A percentile compares a stretch with the other conserved stretches of the same genome.
Evolutionary conservation across 2,329 filamentous ascomycete genomes (phyloP).

Genomic region (Verticillium nonalfalfae): DNA sequence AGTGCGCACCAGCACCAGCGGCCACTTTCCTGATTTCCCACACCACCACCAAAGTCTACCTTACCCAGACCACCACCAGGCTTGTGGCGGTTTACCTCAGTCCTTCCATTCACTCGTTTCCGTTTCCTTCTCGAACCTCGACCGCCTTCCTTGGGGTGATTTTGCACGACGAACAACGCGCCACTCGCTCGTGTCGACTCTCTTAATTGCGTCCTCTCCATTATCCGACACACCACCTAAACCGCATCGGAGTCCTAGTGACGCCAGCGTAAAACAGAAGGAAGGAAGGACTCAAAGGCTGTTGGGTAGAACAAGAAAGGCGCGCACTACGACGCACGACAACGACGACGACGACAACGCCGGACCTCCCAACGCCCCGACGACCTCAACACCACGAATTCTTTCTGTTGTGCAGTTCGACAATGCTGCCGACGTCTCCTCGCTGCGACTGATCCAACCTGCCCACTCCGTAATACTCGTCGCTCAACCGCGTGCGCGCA

Average conservation of each 20-base stretch:
- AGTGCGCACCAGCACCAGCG: background rate
- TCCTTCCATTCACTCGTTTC: background rate
- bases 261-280: background rate
- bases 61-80: background rate
- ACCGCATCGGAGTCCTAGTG: background rate
- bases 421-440: background rate
- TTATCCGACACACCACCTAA: background rate
- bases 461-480: background rate
- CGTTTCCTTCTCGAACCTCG: background rate
- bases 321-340: background rate
- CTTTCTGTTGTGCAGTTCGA: background rate
- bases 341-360: background rate
- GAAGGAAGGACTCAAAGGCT: background rate
- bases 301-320: background rate
- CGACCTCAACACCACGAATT: background rate
- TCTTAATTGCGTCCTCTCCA: background rate
- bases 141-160: background rate
- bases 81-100: background rate
- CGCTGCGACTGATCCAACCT: background rate
- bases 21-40: background rate
- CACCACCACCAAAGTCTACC: background rate
- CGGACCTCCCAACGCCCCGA: background rate
- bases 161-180: background rate
- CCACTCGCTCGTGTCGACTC: background rate
- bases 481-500: background rate